These are phyloP conservation scores for Euphrasia confusa DNA, from an alignment of 257 asterid species.

Conservation along the genomic window DNA sequence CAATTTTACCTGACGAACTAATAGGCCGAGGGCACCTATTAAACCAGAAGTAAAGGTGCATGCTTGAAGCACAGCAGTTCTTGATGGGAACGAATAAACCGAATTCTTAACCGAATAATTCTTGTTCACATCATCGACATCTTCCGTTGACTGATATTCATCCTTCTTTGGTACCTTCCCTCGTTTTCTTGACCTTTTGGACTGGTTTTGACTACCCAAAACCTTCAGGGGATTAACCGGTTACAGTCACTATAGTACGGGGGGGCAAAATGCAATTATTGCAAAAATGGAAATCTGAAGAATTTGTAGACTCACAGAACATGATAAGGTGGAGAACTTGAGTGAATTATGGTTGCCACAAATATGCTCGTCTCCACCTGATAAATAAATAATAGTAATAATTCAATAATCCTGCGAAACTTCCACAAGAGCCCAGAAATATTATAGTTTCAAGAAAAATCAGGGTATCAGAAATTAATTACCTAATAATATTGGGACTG, in stretches of 20 bases:
- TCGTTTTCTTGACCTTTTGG: slow-evolving; percentile 39
- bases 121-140: slow-evolving; percentile 29
- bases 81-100: slow-evolving; percentile 35
- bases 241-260: not conserved
- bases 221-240: not conserved
- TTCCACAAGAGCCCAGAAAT: not conserved
- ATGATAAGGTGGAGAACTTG: slow-evolving; percentile 27
- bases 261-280: not conserved
- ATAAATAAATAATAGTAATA: slow-evolving; percentile 10
- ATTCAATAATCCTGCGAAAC: slow-evolving; percentile 15
- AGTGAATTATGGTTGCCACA: slow-evolving; percentile 28
- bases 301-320: slow-evolving; percentile 43
- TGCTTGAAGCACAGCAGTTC: slow-evolving; percentile 76
- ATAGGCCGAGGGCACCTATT: slow-evolving; percentile 57
- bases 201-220: slow-evolving; percentile 47
- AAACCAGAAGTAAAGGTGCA: slow-evolving; percentile 63
- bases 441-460: not conserved
- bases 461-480: slow-evolving; percentile 17
- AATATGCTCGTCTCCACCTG: slow-evolving; percentile 35
- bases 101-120: slow-evolving; percentile 27
- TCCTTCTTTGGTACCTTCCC: slow-evolving; percentile 31
- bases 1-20: slow-evolving; percentile 58
- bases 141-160: slow-evolving; percentile 29
- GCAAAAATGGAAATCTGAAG: not conserved
- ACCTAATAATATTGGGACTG: slow-evolving; percentile 32